Evolutionary conservation across 805 yeast genomes (phyloP).

Genomic region (Ogataea methanolica): DNA sequence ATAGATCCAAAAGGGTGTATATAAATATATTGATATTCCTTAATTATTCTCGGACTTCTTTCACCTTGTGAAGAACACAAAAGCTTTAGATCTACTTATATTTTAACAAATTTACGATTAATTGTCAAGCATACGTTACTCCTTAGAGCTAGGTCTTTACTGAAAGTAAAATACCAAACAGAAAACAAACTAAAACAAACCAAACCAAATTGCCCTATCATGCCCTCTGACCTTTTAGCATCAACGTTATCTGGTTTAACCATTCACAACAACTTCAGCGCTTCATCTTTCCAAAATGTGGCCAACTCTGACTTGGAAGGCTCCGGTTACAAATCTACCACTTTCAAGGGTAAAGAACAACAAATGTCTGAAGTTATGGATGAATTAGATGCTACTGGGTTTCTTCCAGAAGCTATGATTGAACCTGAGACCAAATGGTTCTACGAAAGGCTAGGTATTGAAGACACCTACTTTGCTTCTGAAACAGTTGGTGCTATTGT

Average conservation of each 20-base stretch:
- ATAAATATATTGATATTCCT: too few species aligned
- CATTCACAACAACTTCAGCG: constrained; percentile 33
- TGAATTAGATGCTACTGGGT: constrained; percentile 73
- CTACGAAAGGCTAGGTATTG: constrained; percentile 82
- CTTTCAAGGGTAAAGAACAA: constrained; percentile 73
- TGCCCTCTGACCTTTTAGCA: background rate
- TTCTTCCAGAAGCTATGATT: constrained; percentile 82
- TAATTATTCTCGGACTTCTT: too few species aligned
- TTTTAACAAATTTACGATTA: too few species aligned
- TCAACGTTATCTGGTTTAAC: constrained; percentile 19
- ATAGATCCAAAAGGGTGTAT: too few species aligned
- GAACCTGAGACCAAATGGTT: constrained; percentile 89
- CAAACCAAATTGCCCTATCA: background rate
- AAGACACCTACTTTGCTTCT: constrained; percentile 85
- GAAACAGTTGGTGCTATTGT: constrained; percentile 80
- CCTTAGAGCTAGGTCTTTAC: too few species aligned
- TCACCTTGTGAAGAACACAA: too few species aligned
- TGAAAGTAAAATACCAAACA: too few species aligned
- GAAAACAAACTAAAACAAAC: too few species aligned
- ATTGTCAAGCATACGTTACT: too few species aligned
- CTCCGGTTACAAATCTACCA: constrained; percentile 66
- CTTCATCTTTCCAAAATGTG: constrained; percentile 30
- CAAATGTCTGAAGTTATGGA: constrained; percentile 83
- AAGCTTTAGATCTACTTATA: too few species aligned
- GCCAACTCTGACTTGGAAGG: constrained; percentile 26